Conservation (phyloP, 2,329 filamentous ascomycete genomes). For the Pseudonectria foliicola region DNA sequence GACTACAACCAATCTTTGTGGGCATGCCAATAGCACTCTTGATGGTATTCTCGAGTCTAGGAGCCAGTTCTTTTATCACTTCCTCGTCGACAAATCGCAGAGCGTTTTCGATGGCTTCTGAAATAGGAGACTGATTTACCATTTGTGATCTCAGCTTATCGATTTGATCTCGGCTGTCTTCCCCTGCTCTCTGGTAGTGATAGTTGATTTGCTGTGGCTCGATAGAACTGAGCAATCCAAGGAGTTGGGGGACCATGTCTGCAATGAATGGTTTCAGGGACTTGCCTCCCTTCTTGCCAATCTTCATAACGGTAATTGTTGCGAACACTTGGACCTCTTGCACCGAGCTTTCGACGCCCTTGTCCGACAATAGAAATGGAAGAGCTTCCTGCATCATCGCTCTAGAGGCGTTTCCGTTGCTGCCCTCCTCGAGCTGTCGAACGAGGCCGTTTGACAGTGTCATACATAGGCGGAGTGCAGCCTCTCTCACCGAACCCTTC, state of each 20-base stretch:
- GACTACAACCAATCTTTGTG: constrained; percentile 85
- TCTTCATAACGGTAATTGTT: constrained; percentile 74
- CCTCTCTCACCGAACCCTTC: constrained; percentile 78
- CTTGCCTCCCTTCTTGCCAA: constrained; percentile 82
- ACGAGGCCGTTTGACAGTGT: constrained; percentile 79
- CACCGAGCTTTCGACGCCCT: constrained; percentile 81
- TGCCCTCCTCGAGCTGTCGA: constrained; percentile 74
- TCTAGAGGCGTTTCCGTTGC: constrained; percentile 60
- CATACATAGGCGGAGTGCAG: constrained; percentile 76
- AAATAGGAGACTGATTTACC: constrained; percentile 81
- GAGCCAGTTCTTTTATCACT: constrained; percentile 69
- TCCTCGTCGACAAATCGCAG: constrained; percentile 74
- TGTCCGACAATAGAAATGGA: constrained; percentile 82
- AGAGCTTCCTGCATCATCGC: constrained; percentile 81
- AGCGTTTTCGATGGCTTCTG: constrained; percentile 84
- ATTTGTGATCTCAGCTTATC: constrained; percentile 78
- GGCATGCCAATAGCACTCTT: constrained; percentile 84
- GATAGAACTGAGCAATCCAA: constrained; percentile 76
- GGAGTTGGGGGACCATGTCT: constrained; percentile 70
- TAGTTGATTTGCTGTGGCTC: constrained; percentile 90
- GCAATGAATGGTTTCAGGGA: constrained; percentile 75
- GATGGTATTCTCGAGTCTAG: constrained; percentile 68
- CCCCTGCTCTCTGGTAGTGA: constrained; percentile 81
- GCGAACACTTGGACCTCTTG: constrained; percentile 83
- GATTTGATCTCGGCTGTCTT: constrained; percentile 80